A percentile compares a stretch with the other conserved stretches of the same genome.
These are phyloP conservation scores for Amaranthus hypochondriacus DNA, from an alignment of 148 eudicot genomes.

Conservation along the genomic window DNA sequence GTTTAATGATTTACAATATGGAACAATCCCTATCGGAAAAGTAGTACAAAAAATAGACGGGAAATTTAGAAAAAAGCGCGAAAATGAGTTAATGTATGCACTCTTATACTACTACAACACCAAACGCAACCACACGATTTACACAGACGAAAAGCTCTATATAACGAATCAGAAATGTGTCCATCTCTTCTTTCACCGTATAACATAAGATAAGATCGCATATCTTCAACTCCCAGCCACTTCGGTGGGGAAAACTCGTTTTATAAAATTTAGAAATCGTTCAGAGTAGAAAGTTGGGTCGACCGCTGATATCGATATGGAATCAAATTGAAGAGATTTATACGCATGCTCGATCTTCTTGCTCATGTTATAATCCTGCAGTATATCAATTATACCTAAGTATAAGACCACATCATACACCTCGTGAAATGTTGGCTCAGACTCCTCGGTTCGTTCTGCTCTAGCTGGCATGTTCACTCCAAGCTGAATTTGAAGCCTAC, in stretches of 20 bases:
- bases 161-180: neutral
- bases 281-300: constrained; percentile 82
- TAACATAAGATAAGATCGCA: neutral
- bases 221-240: constrained; percentile 30
- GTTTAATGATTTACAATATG: too few relatives aligned
- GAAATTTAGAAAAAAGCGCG: too few relatives aligned
- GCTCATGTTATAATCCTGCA: constrained; percentile 79
- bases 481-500: constrained; percentile 89
- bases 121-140: neutral
- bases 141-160: neutral
- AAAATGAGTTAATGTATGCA: too few relatives aligned
- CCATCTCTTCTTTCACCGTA: neutral
- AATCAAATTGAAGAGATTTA: constrained; percentile 86
- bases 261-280: constrained; percentile 76
- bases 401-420: constrained; percentile 86
- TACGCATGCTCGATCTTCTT: constrained; percentile 93
- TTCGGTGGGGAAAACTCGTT: constrained; percentile 70
- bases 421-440: constrained; percentile 48
- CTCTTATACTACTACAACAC: neutral
- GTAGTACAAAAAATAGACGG: too few relatives aligned
- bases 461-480: constrained; percentile 99
- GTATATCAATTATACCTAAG: constrained; percentile 89
- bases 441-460: constrained; percentile 60
- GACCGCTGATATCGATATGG: constrained; percentile 84
- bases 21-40: too few relatives aligned